Base-by-base conservation (phyloP, 768 basidiomycete genomes). In the Suillus ampliporus region DNA sequence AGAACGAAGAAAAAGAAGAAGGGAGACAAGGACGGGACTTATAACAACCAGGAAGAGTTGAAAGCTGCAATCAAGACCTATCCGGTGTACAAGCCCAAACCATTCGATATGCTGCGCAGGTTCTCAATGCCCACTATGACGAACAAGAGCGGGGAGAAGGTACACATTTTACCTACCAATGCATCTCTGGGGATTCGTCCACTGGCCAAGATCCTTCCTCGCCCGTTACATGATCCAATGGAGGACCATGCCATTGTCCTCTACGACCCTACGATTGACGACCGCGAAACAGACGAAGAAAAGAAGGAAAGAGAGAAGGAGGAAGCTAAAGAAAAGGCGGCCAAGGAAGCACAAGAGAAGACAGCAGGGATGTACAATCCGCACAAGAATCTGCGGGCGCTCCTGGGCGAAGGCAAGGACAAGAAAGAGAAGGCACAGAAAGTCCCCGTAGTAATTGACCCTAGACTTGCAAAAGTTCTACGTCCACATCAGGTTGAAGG, bases 401-500 rank as follows among this genome's bases (percentile, higher is more conserved):
- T 95, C 63, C 80, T 94, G 11, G 94, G 93, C 21, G 87, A 92
- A 71, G 84, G 83, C 23, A 84, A 83, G 66, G 85, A 84, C 68
- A 86, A 87, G 80, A 90, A 89, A 71, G 82, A 83, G 64, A 81
- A 83, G 59, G 76, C 79, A 21, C 79, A 83, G 15, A 99, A 97
- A 76, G 94, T 99, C 4, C 91, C 97, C 3, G 97, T 99, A 13
- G 97, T 99, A 43, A 97, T 99, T 47, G 97, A 98, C 72, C 97
- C 97, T 5, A 82, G 85, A 43, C 78, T 99, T 40, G 78, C 84
- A 38, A 97, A 94, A 73, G 92, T 97, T 19, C 83, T 99, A 31
- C 86, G 97, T 50, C 97, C 97, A 21, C 97, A 99, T 88, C 97
- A 99, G 76, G 88, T 99, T 28, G 97, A 99, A 75, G 97, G 97